A percentile compares a stretch with the other conserved stretches of the same genome.
phyloP scores from a whole-genome alignment of 306 rosid genomes.

The Cucurbita ficifolia region DNA sequence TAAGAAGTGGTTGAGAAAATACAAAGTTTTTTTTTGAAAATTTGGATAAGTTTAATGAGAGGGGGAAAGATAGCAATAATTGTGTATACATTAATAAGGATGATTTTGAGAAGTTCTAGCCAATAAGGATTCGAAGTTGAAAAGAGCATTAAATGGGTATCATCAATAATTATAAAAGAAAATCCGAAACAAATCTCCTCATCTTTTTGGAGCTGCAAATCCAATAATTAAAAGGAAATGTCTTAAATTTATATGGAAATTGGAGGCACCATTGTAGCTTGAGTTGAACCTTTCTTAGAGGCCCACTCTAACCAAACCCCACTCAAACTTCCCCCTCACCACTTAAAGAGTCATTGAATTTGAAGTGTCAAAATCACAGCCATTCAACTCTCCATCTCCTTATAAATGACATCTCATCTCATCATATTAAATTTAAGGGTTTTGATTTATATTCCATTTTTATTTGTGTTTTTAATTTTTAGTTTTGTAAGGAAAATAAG shows the following conservation, averaged over 20 bases:
- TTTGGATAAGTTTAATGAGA: not conserved
- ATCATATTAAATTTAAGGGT: not conserved
- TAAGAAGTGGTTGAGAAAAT: too few relatives aligned
- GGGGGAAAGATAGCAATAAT: not conserved
- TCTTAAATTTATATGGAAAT: not conserved
- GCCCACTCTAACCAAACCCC: not conserved
- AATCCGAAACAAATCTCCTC: not conserved
- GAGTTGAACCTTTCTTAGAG: not conserved
- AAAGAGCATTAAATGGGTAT: not conserved
- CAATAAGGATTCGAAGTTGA: not conserved
- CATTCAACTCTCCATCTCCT: slow-evolving; percentile 2
- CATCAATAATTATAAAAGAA: not conserved
- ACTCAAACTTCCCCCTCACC: not conserved
- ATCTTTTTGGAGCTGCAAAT: not conserved
- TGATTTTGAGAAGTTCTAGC: not conserved
- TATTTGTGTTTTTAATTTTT: not conserved
- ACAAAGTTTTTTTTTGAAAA: too few relatives aligned
- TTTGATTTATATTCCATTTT: not conserved
- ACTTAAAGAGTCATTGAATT: not conserved
- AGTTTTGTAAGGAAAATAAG: not conserved
- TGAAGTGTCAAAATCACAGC: slow-evolving; percentile 3
- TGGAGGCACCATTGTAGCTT: not conserved
- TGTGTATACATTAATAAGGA: not conserved
- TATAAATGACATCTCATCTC: not conserved
- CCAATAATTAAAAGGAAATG: not conserved